Evolutionary conservation across 768 basidiomycete species (phyloP).

Genomic region (Rhodotorula graminis): DNA sequence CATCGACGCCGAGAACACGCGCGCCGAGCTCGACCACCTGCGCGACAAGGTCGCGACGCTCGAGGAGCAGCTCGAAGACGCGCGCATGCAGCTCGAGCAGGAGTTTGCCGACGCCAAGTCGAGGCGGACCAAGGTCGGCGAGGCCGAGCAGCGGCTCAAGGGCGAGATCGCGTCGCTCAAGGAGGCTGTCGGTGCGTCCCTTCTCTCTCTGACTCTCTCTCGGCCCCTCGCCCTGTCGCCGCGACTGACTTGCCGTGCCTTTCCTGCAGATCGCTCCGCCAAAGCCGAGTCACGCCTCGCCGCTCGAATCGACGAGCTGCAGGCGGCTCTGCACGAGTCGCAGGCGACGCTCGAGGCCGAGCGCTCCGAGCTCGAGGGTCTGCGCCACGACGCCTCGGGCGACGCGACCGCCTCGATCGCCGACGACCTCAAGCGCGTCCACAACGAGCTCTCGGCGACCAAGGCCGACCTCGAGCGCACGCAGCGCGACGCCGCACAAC

Average conservation of each 20-base stretch:
- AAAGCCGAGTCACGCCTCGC: conserved; percentile 63
- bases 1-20: conserved; percentile 90
- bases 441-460: conserved; percentile 55
- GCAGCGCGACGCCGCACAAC: conserved; percentile 20
- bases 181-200: conserved; percentile 57
- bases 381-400: conserved; percentile 69
- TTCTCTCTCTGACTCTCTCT: background rate
- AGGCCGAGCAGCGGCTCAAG: conserved; percentile 56
- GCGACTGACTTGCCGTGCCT: background rate
- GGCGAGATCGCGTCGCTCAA: conserved; percentile 67
- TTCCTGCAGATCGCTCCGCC: conserved; percentile 35
- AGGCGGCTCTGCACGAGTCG: conserved; percentile 83
- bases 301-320: conserved; percentile 71
- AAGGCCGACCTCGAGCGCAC: conserved; percentile 39
- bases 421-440: conserved; percentile 55
- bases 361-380: conserved; percentile 76
- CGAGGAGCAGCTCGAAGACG: conserved; percentile 81
- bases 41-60: conserved; percentile 67
- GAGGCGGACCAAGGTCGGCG: conserved; percentile 41
- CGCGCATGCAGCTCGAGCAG: conserved; percentile 59
- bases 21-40: conserved; percentile 82
- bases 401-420: conserved; percentile 52
- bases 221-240: rapidly evolving
- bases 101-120: conserved; percentile 51
- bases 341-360: conserved; percentile 81